These are phyloP conservation scores for Epithele typhae DNA, from an alignment of 768 basidiomycete species.

Conservation along the genomic window DNA sequence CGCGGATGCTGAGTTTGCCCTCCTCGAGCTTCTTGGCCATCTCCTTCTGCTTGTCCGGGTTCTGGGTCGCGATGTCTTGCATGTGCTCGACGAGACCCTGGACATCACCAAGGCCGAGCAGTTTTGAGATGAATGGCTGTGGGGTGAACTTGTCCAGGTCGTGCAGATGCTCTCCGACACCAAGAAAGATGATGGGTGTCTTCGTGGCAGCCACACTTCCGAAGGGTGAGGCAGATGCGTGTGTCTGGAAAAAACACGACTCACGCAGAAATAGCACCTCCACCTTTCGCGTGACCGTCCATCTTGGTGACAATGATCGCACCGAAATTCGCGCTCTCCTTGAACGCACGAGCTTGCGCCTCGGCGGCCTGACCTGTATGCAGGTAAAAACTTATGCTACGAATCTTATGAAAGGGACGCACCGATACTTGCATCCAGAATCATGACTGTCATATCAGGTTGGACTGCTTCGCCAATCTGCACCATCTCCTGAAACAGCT, in stretches of 20 bases:
- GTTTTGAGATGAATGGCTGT: constrained; percentile 94
- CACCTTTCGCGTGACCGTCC: constrained; percentile 99
- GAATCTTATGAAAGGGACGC: constrained; percentile 14
- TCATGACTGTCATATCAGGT: constrained; percentile 93
- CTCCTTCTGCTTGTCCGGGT: constrained; percentile 96
- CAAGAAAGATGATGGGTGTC: constrained; percentile 98
- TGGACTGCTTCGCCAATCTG: constrained; percentile 92
- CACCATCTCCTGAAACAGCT: constrained; percentile 97
- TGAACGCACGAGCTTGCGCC: constrained; percentile 93
- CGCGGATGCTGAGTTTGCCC: constrained; percentile 93
- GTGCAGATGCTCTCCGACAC: constrained; percentile 95
- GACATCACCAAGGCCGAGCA: constrained; percentile 93
- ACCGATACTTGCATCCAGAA: constrained; percentile 97
- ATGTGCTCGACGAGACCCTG: constrained; percentile 98
- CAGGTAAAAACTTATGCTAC: too few species aligned
- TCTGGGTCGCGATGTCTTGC: constrained; percentile 90
- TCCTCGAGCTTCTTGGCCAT: constrained; percentile 97
- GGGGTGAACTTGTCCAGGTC: constrained; percentile 96
- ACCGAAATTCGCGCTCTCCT: constrained; percentile 95
- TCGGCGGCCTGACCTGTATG: constrained; percentile 88
- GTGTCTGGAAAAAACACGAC: constrained; percentile 28
- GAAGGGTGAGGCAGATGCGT: neutral
- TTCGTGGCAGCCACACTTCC: constrained; percentile 94
- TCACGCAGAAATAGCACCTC: constrained; percentile 98
- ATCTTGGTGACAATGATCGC: constrained; percentile 99